phyloP scores from a whole-genome alignment of 345 rosid genomes.

The Brassica carinata region DNA sequence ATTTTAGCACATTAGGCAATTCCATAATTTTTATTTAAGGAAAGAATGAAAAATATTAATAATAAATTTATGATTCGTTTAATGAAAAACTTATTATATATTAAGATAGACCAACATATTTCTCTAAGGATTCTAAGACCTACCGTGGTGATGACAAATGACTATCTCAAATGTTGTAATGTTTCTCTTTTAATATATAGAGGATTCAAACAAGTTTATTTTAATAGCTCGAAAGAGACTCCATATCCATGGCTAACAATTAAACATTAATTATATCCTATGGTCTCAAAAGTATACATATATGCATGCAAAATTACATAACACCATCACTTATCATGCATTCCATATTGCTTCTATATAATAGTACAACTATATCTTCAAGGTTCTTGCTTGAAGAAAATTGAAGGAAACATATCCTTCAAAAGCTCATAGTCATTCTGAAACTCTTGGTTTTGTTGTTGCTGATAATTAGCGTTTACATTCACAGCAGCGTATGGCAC shows the following conservation, averaged over 20 bases:
- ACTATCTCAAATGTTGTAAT: too few species aligned
- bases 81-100: too few species aligned
- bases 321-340: constrained; percentile 27
- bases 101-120: too few species aligned
- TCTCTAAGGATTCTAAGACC: too few species aligned
- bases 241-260: constrained; percentile 5
- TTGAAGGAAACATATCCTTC: constrained; percentile 77
- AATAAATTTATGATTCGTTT: too few species aligned
- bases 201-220: background rate
- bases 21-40: too few species aligned
- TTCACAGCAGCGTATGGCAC: constrained; percentile 28
- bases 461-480: constrained; percentile 40
- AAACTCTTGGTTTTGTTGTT: constrained; percentile 33
- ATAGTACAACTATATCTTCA: background rate
- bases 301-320: constrained; percentile 21
- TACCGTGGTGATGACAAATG: too few species aligned
- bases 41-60: too few species aligned
- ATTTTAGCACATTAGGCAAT: too few species aligned
- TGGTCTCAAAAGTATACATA: constrained; percentile 11
- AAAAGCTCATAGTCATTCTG: constrained; percentile 68
- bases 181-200: too few species aligned
- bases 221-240: background rate
- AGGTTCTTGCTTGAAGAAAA: constrained; percentile 62
- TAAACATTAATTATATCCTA: constrained; percentile 2
- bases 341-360: constrained; percentile 22